Evolutionary conservation across 345 rosid genomes (phyloP).

Genomic region (Citrus unshiu): DNA sequence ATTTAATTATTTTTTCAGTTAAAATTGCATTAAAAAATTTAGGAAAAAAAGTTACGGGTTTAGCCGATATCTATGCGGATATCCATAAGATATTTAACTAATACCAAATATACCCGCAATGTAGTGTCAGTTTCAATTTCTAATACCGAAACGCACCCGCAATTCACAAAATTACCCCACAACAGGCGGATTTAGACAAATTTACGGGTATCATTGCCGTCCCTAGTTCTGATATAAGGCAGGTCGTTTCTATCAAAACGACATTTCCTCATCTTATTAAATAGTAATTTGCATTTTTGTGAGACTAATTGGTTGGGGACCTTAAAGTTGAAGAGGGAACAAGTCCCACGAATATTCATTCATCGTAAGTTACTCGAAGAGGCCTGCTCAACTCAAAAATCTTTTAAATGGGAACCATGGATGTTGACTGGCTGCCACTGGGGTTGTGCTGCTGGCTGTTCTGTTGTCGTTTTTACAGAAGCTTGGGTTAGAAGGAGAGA

Average conservation of each 20-base stretch:
- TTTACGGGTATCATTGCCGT: no score
- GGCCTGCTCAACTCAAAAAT: no score
- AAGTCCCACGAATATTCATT: no score
- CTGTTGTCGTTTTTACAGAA: constrained; percentile 51
- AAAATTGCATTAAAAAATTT: no score
- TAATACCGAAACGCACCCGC: no score
- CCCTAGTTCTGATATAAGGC: constrained; percentile 9
- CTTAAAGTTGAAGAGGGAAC: no score
- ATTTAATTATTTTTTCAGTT: no score
- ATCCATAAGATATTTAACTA: no score
- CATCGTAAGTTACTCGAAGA: no score
- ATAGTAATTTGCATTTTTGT: background rate
- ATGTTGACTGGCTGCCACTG: constrained; percentile 67
- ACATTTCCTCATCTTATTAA: background rate
- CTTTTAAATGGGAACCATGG: constrained; percentile 12
- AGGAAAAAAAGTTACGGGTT: accelerated
- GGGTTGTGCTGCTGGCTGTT: constrained; percentile 70
- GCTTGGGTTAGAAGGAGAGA: constrained; percentile 68
- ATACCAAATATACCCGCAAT: accelerated
- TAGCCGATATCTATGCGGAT: accelerated
- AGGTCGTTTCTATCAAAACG: constrained; percentile 21
- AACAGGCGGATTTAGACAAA: accelerated
- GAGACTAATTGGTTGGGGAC: background rate
- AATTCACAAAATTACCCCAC: no score
- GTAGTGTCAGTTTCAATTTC: no score